Base-by-base conservation (phyloP, 2,329 filamentous ascomycete species). In the Karstenula rhodostoma region DNA sequence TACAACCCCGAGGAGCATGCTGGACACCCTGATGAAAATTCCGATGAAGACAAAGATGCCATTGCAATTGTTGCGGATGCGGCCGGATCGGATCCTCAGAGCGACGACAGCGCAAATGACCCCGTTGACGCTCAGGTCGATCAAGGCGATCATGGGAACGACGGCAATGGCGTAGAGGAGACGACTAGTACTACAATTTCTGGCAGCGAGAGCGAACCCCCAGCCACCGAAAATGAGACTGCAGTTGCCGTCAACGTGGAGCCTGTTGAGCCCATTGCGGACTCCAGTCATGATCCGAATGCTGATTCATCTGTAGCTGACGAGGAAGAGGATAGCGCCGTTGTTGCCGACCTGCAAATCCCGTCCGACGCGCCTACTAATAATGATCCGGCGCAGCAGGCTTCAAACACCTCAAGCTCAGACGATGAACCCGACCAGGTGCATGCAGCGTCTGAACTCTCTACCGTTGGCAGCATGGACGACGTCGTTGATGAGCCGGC, bases 251-350 rank as follows among this genome's bases (percentile, higher is more conserved):
- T 17, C 15, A 4, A 44, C 6, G 25, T 44, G 9, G n/a, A 44
- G 15, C 19, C 27, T 46, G 27, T 17, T 29, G 42, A 55, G 17
- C 19, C 40, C 25, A 17, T 10, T 35, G 40, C 25, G 22, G 52
- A 55, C 19, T 29, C 27, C 8, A 27, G 44, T 42, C 23, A 23
- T 35, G 42, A 25, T n/a, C 7, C 22, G 32, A 43, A 8, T 35
- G 29, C 19, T 17, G 42, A 55, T 19, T 10, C 42, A 15, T 33
- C 40, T 23, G n/a, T 10, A 25, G n/a, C 27, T 46, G 42, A 27
- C 19, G 42, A 55, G n/a, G 42, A 43, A 33, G 40, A 55, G 52
- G 42, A 55, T 46, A 55, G 52, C 19, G 42, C 52, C 17, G 40
- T 33, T 17, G 52, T 55, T 10, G 33, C 52, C 23, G 42, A 55